Conservation (phyloP, 129 eudicot species). For the sunflower (Helianthus annuus) region DNA sequence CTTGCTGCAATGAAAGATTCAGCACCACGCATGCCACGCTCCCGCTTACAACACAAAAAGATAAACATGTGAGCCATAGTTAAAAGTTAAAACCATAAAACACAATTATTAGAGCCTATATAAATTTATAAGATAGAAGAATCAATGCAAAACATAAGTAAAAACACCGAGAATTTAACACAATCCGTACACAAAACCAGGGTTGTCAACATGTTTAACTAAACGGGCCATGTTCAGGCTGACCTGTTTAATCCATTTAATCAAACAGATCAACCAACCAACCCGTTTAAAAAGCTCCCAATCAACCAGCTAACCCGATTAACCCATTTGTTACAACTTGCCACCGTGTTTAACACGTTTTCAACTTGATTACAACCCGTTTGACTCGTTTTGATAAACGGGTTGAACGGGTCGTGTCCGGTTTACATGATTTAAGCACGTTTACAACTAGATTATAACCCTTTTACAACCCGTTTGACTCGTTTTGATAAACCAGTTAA, state of each 20-base stretch:
- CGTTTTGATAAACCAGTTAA: too few relatives aligned
- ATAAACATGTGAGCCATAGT: background rate
- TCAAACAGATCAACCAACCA: background rate
- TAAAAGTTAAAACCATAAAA: background rate
- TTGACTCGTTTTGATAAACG: background rate
- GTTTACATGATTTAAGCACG: too few relatives aligned
- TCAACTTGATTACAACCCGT: background rate
- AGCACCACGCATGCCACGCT: conserved; percentile 78
- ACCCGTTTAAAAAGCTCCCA: background rate
- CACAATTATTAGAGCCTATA: background rate
- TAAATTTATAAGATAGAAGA: background rate
- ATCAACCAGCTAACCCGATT: background rate
- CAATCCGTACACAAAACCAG: background rate
- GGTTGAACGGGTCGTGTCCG: background rate
- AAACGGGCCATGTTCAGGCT: background rate
- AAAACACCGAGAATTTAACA: conserved; percentile 6
- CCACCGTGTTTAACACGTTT: background rate
- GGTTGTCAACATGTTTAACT: background rate
- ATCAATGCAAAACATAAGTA: conserved; percentile 20
- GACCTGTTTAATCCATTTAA: background rate
- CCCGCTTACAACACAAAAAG: conserved; percentile 51
- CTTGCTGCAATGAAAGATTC: conserved; percentile 69
- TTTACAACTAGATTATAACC: too few relatives aligned
- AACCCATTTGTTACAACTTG: background rate
- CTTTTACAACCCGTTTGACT: too few relatives aligned